Evolutionary conservation across 1,284 basidiomycete genomes (phyloP).

Genomic region (Nidula niveotomentosa): DNA sequence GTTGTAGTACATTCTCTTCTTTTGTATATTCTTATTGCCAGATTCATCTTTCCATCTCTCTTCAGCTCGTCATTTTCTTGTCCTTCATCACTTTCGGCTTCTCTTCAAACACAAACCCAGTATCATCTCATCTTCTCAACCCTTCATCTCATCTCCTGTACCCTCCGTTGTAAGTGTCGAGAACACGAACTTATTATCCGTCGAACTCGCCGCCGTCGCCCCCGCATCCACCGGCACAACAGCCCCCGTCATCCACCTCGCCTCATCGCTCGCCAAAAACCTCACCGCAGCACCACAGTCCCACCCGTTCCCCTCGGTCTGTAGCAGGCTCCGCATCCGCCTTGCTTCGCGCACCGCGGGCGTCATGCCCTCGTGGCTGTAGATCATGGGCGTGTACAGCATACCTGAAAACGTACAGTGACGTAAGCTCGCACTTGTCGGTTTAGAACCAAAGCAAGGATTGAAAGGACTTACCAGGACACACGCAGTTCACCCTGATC

Average conservation of each 20-base stretch:
- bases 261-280: conserved; percentile 36
- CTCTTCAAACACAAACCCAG: not conserved
- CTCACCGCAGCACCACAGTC: conserved; percentile 33
- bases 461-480: conserved; percentile 25
- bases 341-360: conserved; percentile 30
- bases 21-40: no score
- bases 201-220: conserved; percentile 21
- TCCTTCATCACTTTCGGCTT: no score
- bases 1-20: no score
- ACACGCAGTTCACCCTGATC: conserved; percentile 38
- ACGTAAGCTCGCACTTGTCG: not conserved
- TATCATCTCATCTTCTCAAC: not conserved
- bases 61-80: no score
- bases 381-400: conserved; percentile 36
- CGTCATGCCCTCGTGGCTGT: conserved; percentile 25
- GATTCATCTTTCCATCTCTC: no score
- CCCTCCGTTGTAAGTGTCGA: not conserved
- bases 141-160: not conserved
- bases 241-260: conserved; percentile 38
- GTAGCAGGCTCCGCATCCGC: conserved; percentile 27
- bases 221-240: conserved; percentile 39
- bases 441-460: not conserved
- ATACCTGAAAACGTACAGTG: not conserved
- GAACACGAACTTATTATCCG: not conserved
- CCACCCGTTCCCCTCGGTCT: conserved; percentile 40